A percentile compares a stretch with the other conserved stretches of the same genome.
phyloP scores from a whole-genome alignment of 805 yeast species.

The Sugiyamaella valdiviana region DNA sequence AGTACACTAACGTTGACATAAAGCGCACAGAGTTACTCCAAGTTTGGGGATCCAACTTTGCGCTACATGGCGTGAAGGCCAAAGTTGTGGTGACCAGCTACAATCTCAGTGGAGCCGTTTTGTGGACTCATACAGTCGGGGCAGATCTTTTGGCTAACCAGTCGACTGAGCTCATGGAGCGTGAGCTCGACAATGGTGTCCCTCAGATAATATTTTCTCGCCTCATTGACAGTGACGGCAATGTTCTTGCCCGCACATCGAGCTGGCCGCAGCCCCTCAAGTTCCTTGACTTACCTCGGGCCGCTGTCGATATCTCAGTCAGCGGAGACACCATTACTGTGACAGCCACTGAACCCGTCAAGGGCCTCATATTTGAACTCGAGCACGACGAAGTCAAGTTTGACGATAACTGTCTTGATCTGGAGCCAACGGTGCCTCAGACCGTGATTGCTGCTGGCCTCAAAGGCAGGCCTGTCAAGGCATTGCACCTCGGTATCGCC shows the following conservation, averaged over 20 bases:
- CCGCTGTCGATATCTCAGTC: constrained; percentile 1
- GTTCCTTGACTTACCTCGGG: constrained; percentile 30
- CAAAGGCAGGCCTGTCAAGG: constrained; percentile 3
- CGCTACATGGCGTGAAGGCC: not conserved
- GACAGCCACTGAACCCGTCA: constrained; percentile 3
- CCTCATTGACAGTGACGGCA: constrained; percentile 11
- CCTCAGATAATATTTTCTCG: constrained; percentile 9
- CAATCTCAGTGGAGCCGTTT: constrained; percentile 1
- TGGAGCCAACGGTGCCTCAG: constrained; percentile 11
- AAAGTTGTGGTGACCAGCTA: not conserved
- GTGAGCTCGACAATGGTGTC: not conserved
- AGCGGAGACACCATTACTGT: constrained; percentile 2
- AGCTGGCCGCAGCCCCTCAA: constrained; percentile 49
- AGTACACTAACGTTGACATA: constrained; percentile 7
- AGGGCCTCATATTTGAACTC: constrained; percentile 7
- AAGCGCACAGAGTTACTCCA: not conserved
- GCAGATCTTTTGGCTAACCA: not conserved
- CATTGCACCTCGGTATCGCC: constrained; percentile 2
- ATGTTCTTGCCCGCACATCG: constrained; percentile 29
- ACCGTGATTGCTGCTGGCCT: constrained; percentile 11
- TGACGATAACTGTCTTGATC: constrained; percentile 9
- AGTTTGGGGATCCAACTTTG: constrained; percentile 8
- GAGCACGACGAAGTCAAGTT: constrained; percentile 11
- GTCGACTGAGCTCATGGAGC: constrained; percentile 2
- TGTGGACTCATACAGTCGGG: not conserved